These are phyloP conservation scores for Malassezia brasiliensis DNA, from an alignment of 1,284 basidiomycete genomes.

Conservation along the genomic window DNA sequence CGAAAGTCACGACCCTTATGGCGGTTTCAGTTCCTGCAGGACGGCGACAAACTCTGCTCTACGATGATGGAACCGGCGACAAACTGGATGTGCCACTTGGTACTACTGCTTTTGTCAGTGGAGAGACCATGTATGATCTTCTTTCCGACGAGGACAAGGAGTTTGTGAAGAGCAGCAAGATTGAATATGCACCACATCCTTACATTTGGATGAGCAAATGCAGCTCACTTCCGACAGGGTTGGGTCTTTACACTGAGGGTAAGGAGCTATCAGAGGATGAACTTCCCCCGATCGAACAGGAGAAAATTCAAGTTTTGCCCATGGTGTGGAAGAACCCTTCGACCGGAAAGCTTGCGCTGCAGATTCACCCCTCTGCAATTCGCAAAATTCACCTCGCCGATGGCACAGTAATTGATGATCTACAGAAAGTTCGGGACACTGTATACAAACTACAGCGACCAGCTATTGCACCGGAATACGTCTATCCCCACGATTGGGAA, in stretches of 20 bases:
- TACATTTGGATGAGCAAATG: constrained; percentile 72
- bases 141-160: constrained; percentile 66
- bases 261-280: constrained; percentile 59
- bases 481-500: constrained; percentile 55
- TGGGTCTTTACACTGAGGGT: constrained; percentile 68
- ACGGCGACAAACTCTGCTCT: constrained; percentile 60
- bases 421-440: constrained; percentile 61
- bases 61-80: constrained; percentile 81
- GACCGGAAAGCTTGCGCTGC: constrained; percentile 64
- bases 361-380: constrained; percentile 50
- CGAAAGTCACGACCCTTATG: constrained; percentile 78
- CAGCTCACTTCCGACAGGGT: constrained; percentile 61
- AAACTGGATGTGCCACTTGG: constrained; percentile 71
- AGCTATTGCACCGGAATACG: constrained; percentile 58
- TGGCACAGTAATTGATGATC: constrained; percentile 64
- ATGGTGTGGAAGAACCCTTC: constrained; percentile 74
- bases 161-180: constrained; percentile 57
- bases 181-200: constrained; percentile 53
- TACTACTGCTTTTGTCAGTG: constrained; percentile 62
- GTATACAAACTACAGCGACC: constrained; percentile 71
- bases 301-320: constrained; percentile 61
- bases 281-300: constrained; percentile 65
- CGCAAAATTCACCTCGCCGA: constrained; percentile 54
- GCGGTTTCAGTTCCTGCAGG: constrained; percentile 67
- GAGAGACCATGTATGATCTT: constrained; percentile 74